Conservation (phyloP, 2,329 filamentous ascomycete genomes). For the Torrubiellomyces zombiae region DNA sequence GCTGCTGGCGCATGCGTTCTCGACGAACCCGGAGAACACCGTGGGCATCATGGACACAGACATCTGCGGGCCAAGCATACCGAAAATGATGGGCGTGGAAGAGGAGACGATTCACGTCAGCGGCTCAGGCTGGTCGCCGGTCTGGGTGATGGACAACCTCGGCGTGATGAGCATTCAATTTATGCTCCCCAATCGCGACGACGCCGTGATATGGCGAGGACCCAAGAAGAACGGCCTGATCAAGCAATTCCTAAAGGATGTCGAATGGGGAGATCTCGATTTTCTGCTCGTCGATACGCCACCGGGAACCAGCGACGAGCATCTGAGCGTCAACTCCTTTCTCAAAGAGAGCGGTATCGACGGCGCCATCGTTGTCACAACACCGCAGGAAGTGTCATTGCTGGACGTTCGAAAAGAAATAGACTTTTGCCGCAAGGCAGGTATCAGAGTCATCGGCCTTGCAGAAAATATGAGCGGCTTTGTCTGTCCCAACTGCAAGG, state of each 20-base stretch:
- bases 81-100: conserved; percentile 98
- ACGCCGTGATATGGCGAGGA: conserved; percentile 93
- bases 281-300: conserved; percentile 90
- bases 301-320: conserved; percentile 88
- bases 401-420: conserved; percentile 95
- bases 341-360: conserved; percentile 84
- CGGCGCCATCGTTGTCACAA: conserved; percentile 84
- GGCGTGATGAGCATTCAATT: conserved; percentile 97
- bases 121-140: conserved; percentile 78
- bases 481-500: conserved; percentile 82
- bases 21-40: conserved; percentile 57
- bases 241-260: conserved; percentile 95
- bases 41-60: conserved; percentile 98
- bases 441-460: conserved; percentile 71
- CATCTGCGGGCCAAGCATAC: conserved; percentile 89
- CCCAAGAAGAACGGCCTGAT: conserved; percentile 98
- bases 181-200: conserved; percentile 85
- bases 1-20: conserved; percentile 78
- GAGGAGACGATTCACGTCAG: conserved; percentile 85
- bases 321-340: conserved; percentile 83
- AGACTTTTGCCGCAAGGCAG: conserved; percentile 91
- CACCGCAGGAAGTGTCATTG: conserved; percentile 83
- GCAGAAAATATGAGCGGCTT: conserved; percentile 98
- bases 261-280: conserved; percentile 92
- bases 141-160: conserved; percentile 89